A percentile compares a stretch with the other conserved stretches of the same genome.
Evolutionary conservation across 768 basidiomycete species (phyloP).

Genomic region (Serendipita indica): DNA sequence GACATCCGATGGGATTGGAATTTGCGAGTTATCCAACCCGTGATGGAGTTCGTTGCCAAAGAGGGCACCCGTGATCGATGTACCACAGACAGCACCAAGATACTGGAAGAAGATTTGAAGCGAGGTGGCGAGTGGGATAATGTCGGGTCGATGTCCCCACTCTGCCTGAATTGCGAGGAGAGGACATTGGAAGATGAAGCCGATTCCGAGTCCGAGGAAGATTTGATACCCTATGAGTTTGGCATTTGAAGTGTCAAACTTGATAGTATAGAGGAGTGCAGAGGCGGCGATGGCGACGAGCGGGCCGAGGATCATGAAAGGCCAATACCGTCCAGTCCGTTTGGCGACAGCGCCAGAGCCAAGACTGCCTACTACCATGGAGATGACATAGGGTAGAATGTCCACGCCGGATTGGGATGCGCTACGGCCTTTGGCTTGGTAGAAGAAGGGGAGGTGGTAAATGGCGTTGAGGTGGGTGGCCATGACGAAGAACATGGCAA

Average conservation of each 20-base stretch:
- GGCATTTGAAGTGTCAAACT: conserved; percentile 14
- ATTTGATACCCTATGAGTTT: conserved; percentile 25
- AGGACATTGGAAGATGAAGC: conserved; percentile 9
- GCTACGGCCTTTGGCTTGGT: conserved; percentile 19
- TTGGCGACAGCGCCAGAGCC: conserved; percentile 20
- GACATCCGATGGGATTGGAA: background rate
- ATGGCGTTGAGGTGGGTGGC: conserved; percentile 17
- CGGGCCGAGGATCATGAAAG: conserved; percentile 20
- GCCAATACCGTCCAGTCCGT: conserved; percentile 21
- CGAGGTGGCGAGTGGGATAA: conserved; percentile 12
- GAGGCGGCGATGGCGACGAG: conserved; percentile 20
- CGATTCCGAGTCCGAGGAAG: conserved; percentile 22
- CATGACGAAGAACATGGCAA: conserved; percentile 19
- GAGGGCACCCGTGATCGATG: background rate
- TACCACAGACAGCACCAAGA: conserved; percentile 11
- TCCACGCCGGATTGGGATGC: conserved; percentile 23
- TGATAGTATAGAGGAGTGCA: conserved; percentile 23
- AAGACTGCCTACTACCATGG: conserved; percentile 21
- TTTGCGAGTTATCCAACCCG: background rate
- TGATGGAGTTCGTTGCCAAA: conserved; percentile 1
- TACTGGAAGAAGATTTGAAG: conserved; percentile 10
- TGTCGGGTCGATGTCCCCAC: conserved; percentile 2
- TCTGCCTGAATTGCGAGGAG: conserved; percentile 12
- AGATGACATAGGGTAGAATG: conserved; percentile 23
- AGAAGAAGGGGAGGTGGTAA: conserved; percentile 22